A percentile compares a stretch with the other conserved stretches of the same genome.
These are phyloP conservation scores for Penicillium sp. DNA, from an alignment of 2,329 filamentous ascomycete species.

Conservation along the genomic window DNA sequence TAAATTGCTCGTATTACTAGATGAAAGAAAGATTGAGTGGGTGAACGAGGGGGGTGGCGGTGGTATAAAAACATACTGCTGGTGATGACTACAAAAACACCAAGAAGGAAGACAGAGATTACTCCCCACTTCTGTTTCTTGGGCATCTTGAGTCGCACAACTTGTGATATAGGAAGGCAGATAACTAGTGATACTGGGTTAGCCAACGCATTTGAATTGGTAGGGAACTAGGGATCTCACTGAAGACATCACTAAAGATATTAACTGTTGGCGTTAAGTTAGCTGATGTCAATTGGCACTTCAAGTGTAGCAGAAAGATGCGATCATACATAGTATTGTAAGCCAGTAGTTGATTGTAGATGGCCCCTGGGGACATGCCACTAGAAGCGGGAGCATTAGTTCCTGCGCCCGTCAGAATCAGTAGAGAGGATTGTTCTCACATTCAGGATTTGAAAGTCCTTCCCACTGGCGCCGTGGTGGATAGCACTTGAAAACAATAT, in stretches of 20 bases:
- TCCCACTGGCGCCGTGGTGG: slow-evolving; percentile 16
- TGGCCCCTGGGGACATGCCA: slow-evolving; percentile 14
- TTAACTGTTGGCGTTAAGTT: slow-evolving; percentile 23
- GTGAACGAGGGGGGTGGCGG: neutral
- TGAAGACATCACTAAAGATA: slow-evolving; percentile 23
- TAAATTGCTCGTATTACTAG: slow-evolving; percentile 26
- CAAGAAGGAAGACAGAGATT: slow-evolving; percentile 20
- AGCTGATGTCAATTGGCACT: neutral
- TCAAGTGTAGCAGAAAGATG: no score
- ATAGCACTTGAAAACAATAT: slow-evolving; percentile 25
- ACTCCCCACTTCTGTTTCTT: slow-evolving; percentile 21
- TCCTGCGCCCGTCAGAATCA: neutral
- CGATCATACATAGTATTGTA: slow-evolving; percentile 21
- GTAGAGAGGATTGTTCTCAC: neutral
- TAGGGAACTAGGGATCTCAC: slow-evolving; percentile 1
- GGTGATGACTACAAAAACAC: slow-evolving; percentile 15
- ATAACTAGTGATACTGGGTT: slow-evolving; percentile 15
- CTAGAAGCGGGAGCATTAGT: slow-evolving; percentile 3
- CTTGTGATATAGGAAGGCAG: slow-evolving; percentile 23
- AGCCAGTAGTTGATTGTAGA: slow-evolving; percentile 21
- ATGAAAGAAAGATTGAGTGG: neutral
- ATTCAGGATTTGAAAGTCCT: neutral
- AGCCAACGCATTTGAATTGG: neutral
- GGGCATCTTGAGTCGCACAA: slow-evolving; percentile 19
- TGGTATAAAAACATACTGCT: slow-evolving; percentile 20